Percentiles rank a stretch among this genome's conserved stretches.
phyloP scores from a whole-genome alignment of 306 rosid species.

The Argentina anserina region DNA sequence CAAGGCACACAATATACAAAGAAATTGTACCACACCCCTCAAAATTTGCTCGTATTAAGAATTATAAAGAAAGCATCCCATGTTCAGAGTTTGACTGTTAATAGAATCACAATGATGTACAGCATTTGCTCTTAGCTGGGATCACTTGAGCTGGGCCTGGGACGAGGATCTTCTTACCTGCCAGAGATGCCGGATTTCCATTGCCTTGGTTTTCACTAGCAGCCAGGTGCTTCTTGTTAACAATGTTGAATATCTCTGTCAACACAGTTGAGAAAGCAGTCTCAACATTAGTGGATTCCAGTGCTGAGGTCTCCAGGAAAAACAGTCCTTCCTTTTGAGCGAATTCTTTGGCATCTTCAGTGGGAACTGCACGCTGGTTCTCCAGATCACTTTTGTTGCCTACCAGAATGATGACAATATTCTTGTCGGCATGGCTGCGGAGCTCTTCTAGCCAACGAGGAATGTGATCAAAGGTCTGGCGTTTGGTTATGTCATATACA shows the following conservation, averaged over 20 bases:
- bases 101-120: conserved; percentile 45
- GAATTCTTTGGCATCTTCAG: conserved; percentile 86
- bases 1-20: conserved; percentile 44
- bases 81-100: conserved; percentile 18
- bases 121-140: conserved; percentile 69
- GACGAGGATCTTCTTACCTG: conserved; percentile 75
- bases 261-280: conserved; percentile 73
- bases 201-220: conserved; percentile 66
- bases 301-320: conserved; percentile 89
- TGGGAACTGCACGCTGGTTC: conserved; percentile 75
- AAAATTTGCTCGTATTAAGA: conserved; percentile 48
- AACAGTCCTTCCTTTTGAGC: conserved; percentile 92
- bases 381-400: conserved; percentile 91
- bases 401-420: conserved; percentile 79
- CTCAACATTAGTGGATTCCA: conserved; percentile 87
- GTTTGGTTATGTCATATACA: conserved; percentile 85
- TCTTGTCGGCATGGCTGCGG: conserved; percentile 92
- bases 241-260: conserved; percentile 83
- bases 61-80: conserved; percentile 23
- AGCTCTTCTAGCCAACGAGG: conserved; percentile 98
- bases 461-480: conserved; percentile 85
- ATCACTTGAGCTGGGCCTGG: conserved; percentile 85
- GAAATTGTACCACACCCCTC: conserved; percentile 42
- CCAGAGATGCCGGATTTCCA: conserved; percentile 59
- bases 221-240: conserved; percentile 66